Conservation (phyloP, 257 asterid species). For the Solanum appendiculatum region DNA sequence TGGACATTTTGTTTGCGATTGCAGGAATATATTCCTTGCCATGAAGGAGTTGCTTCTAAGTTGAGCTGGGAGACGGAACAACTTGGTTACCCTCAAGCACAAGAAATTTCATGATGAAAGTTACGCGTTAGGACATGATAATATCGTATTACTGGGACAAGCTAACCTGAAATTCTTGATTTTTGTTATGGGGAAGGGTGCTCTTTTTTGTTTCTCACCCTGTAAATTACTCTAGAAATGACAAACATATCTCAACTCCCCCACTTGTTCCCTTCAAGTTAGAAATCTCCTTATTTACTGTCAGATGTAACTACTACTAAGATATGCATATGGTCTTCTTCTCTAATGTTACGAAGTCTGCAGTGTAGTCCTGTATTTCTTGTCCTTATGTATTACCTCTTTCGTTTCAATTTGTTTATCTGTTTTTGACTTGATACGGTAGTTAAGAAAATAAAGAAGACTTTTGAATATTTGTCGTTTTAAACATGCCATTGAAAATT, state of each 20-base stretch:
- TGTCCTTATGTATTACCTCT: neutral
- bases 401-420: neutral
- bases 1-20: neutral
- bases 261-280: neutral
- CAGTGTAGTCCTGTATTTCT: neutral
- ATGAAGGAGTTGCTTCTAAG: slow-evolving; percentile 35
- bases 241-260: neutral
- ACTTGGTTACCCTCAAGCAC: slow-evolving; percentile 19
- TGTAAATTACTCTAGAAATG: neutral
- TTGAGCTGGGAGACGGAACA: slow-evolving; percentile 42
- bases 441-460: neutral
- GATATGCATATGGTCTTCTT: neutral
- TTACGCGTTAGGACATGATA: slow-evolving; percentile 10
- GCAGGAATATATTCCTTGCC: slow-evolving; percentile 40
- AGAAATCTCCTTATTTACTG: neutral
- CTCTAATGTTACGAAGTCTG: neutral
- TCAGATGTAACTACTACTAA: slow-evolving; percentile 1
- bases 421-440: neutral
- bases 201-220: slow-evolving; percentile 14
- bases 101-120: slow-evolving; percentile 37
- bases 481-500: too few species aligned
- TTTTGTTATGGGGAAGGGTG: slow-evolving; percentile 28
- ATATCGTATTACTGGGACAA: slow-evolving; percentile 15
- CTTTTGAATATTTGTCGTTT: neutral
- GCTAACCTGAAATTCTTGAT: slow-evolving; percentile 28